Evolutionary conservation across 2,329 filamentous ascomycete species (phyloP), one percentile per base, ranked within the genome.

Genomic region (Colletotrichum lindemuthianum): DNA sequence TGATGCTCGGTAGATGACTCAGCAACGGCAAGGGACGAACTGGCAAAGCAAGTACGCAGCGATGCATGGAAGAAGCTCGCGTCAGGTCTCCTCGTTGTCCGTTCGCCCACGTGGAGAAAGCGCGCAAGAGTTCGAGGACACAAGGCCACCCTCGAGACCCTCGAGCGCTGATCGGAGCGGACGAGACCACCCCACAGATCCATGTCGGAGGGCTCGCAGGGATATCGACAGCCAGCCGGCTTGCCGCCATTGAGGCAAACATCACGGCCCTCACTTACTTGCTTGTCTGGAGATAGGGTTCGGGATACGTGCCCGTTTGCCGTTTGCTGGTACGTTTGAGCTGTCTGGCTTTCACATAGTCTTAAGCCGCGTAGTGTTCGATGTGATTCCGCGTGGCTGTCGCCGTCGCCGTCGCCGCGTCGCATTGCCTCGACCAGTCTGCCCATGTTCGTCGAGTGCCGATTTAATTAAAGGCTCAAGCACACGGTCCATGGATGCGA

Each of bases 391-490:
- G 24, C 24, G 24, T 24, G 24, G 24, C 24, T 24, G 24, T 24
- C 24, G 24, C 24, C 24, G 24, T 24, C 24, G 24, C 24, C 24
- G 24, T 4, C 24, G 24, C 24, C 24, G 24, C 24, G 4, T 24
- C 24, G 24, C 24, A 41, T n/a, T 41, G 39, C 48, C 32, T 47
- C 37, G 47, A 48, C 51, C 24, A 24, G 48, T 41, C 41, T 60
- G 50, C 39, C 47, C 56, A 41, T 48, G 56, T 43, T 61, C 50
- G 57, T 57, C 54, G 44, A 57, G 54, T 60, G 51, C 40, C 48
- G 56, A 52, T 63, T 39, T 59, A 48, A 66, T 67, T 66, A 67
- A 63, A 67, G 66, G 63, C 41, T 41, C 55, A 52, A 47, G 54
- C 50, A 54, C 50, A 57, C 49, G 50, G 50, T 32, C 55, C 50